Base-by-base conservation (phyloP, 345 rosid genomes). In the Eucalyptus leucophloia region DNA sequence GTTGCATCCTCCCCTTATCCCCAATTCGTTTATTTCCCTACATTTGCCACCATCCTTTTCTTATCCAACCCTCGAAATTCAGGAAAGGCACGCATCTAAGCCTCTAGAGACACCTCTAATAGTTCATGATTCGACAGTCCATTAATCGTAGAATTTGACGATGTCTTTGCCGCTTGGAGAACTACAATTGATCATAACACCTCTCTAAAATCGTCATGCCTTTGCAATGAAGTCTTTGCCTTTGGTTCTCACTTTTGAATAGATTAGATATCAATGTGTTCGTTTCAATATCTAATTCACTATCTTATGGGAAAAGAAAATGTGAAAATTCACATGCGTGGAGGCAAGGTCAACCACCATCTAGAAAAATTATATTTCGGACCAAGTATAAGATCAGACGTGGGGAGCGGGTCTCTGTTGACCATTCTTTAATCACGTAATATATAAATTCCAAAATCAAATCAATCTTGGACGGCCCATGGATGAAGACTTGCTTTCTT, bases 121-220 rank as follows among this genome's bases (percentile, higher is more conserved):
- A 18, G 23, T 69, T 34, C 3, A 0, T 9, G 82, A 34, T 18
- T 3, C 44, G 4, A 34, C 26, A 0, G 26, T 8, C 7, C 7
- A 69, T 69, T 9, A 18, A 8, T 34, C 26, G 26, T 2, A 6
- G 5, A 9, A 69, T 18, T 69, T 6, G 82, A 34, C 44, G 2
- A 8, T 18, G 4, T 34, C 7, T 69, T 69, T 12, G 4, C 13
- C 1, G 4, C 58, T 53, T 8, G 24, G 24, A 53, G 24, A 53
- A 0, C 24, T 53, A 72, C 1, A 19, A 19, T 53, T 19, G 24
- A 53, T 53, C 58, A 19, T 34, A 18, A 15, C 44, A 21, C 44
- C 82, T 34, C 44, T 19, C 44, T 10, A 9, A 69, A 37, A 72
- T 72, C 3, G 1, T 19, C 4, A 37, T 12, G 15, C 11, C 47